phyloP scores from a whole-genome alignment of 805 yeast species.

The Candida taoyuanica region DNA sequence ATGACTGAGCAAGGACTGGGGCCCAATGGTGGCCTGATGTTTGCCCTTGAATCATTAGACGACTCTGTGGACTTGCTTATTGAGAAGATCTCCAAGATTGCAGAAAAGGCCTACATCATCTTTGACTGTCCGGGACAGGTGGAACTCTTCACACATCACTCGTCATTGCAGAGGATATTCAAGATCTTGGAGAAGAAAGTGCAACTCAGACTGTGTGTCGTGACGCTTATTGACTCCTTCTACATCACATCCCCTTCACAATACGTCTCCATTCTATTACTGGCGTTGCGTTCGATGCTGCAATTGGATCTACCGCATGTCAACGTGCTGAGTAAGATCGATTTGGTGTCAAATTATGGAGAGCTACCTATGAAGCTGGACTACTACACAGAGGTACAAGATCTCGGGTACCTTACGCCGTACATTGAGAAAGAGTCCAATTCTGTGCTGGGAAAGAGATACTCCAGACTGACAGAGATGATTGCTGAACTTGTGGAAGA shows the following conservation, averaged over 20 bases:
- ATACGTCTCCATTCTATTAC: slow-evolving; percentile 73
- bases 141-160: slow-evolving; percentile 88
- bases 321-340: slow-evolving; percentile 90
- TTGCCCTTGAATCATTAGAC: slow-evolving; percentile 70
- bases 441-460: slow-evolving; percentile 54
- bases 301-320: slow-evolving; percentile 91
- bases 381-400: slow-evolving; percentile 90
- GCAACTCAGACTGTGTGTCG: slow-evolving; percentile 76
- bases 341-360: slow-evolving; percentile 71
- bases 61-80: slow-evolving; percentile 55
- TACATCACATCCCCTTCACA: slow-evolving; percentile 85
- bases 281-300: slow-evolving; percentile 87
- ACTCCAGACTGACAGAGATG: slow-evolving; percentile 63
- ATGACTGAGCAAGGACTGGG: slow-evolving; percentile 72
- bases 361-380: slow-evolving; percentile 77
- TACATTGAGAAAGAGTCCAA: slow-evolving; percentile 68
- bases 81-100: slow-evolving; percentile 49
- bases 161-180: slow-evolving; percentile 66
- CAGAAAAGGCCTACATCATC: slow-evolving; percentile 58
- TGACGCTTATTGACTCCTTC: slow-evolving; percentile 77
- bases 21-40: slow-evolving; percentile 87
- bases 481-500: slow-evolving; percentile 84
- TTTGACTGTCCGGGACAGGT: slow-evolving; percentile 97
- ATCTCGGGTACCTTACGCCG: slow-evolving; percentile 64
- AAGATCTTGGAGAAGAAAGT: slow-evolving; percentile 54